These are phyloP conservation scores for Chlorella sp. DNA, from an alignment of 139 green algal species.

Conservation along the genomic window DNA sequence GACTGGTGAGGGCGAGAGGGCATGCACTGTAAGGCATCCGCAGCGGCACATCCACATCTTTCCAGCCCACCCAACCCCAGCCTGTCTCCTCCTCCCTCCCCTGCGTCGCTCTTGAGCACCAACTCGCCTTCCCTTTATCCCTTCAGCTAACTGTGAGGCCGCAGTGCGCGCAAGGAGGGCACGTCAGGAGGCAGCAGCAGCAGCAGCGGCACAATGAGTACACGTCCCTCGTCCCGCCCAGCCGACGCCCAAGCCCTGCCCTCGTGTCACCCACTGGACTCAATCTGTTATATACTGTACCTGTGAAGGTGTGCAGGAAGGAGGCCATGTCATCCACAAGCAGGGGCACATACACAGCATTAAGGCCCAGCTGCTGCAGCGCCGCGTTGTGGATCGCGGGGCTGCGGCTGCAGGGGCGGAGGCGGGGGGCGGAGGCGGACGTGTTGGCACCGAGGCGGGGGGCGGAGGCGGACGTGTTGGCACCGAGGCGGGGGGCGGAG, in stretches of 20 bases:
- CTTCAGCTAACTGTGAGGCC: no score
- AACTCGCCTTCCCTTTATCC: no score
- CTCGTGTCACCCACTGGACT: no score
- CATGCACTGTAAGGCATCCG: no score
- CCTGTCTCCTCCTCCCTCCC: no score
- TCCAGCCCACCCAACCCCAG: no score
- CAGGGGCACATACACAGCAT: slow-evolving; percentile 95
- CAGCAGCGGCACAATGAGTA: not conserved
- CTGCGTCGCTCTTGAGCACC: no score
- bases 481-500: not conserved
- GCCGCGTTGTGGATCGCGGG: slow-evolving; percentile 92
- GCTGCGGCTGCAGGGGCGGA: slow-evolving; percentile 80
- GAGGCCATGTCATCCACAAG: slow-evolving; percentile 88
- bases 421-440: not conserved
- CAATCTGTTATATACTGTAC: not conserved
- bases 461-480: not conserved
- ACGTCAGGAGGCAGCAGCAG: not conserved
- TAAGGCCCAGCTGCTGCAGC: slow-evolving; percentile 68
- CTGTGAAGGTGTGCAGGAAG: slow-evolving; percentile 82
- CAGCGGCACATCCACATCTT: no score
- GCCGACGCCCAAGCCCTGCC: no score
- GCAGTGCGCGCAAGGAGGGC: no score
- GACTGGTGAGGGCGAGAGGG: not conserved
- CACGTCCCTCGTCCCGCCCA: no score
- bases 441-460: not conserved